These are phyloP conservation scores for Leucosporidium creatinivorum DNA, from an alignment of 768 basidiomycete genomes.

Conservation along the genomic window DNA sequence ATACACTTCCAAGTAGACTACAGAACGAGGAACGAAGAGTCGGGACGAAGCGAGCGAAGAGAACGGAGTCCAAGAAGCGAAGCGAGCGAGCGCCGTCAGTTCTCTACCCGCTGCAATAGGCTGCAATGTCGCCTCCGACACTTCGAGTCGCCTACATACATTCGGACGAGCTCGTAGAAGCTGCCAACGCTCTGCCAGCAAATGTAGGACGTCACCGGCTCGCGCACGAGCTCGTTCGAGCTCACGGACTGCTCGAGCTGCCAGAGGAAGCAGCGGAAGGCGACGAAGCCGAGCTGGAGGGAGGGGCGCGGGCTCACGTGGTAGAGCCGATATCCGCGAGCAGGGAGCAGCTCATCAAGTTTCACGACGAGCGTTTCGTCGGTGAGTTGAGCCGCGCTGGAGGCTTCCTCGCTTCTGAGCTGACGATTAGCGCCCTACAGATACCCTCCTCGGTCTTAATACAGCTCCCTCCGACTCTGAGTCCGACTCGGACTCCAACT, in stretches of 20 bases:
- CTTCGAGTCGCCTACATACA: constrained; percentile 29
- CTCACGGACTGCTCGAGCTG: constrained; percentile 30
- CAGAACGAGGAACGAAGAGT: no score
- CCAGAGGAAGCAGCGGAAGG: background rate
- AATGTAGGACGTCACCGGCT: constrained; percentile 35
- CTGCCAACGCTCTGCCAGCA: constrained; percentile 43
- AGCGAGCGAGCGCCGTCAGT: no score
- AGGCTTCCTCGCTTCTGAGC: no score
- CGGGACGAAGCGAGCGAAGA: no score
- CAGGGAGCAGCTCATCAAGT: constrained; percentile 54
- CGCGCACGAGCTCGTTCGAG: constrained; percentile 32
- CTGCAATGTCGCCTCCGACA: no score
- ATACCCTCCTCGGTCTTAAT: background rate
- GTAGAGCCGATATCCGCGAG: constrained; percentile 55
- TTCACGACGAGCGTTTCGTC: constrained; percentile 67
- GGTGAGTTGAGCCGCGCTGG: constrained; percentile 39
- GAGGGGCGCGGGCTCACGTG: constrained; percentile 39
- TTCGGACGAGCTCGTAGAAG: constrained; percentile 6
- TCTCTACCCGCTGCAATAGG: no score
- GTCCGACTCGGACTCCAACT: background rate
- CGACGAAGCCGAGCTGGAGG: background rate
- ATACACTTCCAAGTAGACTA: no score
- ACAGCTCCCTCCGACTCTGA: background rate
- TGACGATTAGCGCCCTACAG: background rate
- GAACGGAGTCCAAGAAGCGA: no score